Evolutionary conservation across 805 yeast genomes (phyloP), one percentile per base, ranked within the genome.

Genomic region (Candida lessepsii): DNA sequence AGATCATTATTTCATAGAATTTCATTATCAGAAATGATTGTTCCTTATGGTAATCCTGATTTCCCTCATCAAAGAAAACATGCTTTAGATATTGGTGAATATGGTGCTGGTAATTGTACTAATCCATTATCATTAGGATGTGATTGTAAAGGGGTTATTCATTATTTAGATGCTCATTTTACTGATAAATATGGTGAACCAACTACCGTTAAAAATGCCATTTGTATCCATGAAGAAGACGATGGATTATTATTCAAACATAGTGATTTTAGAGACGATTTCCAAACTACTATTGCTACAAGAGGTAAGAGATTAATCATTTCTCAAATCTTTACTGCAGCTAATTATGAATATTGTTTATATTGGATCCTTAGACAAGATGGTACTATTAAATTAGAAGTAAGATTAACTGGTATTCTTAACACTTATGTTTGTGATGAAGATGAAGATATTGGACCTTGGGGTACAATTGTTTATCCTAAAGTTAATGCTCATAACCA

Each of bases 181-280:
- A 72, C 81, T 24, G 79, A 78, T 61, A 75, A 79, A 60, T 61
- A 68, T 8, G 93, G 93, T 58, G 81, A 76, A 16, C 81, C 88
- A 43, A 67, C 80, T 49, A 80, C 87, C 24, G 72, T 83, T 44
- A 83, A 80, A 63, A 82, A 85, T 52, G 91, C 90, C 11, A 75
- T 85, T 46, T 85, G 93, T 64, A 83, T 85, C 54, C 93, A 86
- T 60, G 93, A 85, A 68, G 91, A 85, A 63, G 93, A 86, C 56
- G 89, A 83, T 54, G 91, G 93, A 24, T 63, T 85, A 48, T 66
- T 85, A 49, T 83, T 71, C 73, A 85, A 85, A 70, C 93, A 85
- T 65, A 83, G 91, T 42, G 91, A 85, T 65, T 85, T 82, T 70
- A 78, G 93, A 71, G 91, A 85, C 61, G 78, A 73, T 57, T 83